Conservation (phyloP, 2,329 filamentous ascomycete genomes). For the Penicillium expansum region DNA sequence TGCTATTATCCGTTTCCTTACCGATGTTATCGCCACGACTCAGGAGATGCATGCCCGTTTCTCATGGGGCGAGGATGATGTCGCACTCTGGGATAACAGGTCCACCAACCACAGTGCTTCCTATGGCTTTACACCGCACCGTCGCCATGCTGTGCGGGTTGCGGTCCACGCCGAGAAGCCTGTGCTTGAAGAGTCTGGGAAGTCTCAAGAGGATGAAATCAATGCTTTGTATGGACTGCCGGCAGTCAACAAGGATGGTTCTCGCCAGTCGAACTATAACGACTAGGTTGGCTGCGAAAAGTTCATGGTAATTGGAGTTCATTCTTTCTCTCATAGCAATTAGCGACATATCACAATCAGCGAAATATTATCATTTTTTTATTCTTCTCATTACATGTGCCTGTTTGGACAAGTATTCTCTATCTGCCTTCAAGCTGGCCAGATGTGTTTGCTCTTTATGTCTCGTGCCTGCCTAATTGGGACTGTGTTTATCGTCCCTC, state of each 20-base stretch:
- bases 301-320: background rate
- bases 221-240: conserved; percentile 49
- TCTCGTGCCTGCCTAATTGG: background rate
- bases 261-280: conserved; percentile 57
- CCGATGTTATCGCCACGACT: conserved; percentile 55
- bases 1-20: conserved; percentile 52
- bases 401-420: background rate
- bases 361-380: background rate
- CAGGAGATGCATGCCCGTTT: conserved; percentile 69
- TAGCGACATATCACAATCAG: conserved; percentile 5
- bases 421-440: background rate
- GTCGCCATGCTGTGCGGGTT: conserved; percentile 55
- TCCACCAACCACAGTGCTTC: conserved; percentile 55
- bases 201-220: conserved; percentile 55
- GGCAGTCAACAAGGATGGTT: conserved; percentile 56
- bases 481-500: background rate
- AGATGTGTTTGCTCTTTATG: background rate
- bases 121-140: conserved; percentile 57
- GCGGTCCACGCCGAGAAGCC: conserved; percentile 49
- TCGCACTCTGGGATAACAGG: conserved; percentile 68
- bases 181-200: conserved; percentile 44
- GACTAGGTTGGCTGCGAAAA: conserved; percentile 36
- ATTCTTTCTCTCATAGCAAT: conserved; percentile 3
- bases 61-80: conserved; percentile 62
- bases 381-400: background rate